Conservation (phyloP, 2,329 filamentous ascomycete species). For the Alternaria atra region DNA sequence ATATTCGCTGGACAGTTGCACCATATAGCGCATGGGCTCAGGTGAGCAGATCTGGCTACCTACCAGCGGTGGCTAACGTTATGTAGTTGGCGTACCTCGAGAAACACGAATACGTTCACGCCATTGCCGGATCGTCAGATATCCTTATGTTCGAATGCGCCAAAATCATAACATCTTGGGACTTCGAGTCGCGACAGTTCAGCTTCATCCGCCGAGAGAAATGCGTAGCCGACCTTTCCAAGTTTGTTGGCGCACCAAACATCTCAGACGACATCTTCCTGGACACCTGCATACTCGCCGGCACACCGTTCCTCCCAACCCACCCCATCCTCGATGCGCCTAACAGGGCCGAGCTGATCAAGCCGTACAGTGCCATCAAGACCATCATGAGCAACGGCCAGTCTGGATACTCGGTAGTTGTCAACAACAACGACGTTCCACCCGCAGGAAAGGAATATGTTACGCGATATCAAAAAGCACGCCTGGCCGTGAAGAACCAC, state of each 20-base stretch:
- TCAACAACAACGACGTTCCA: slow-evolving; percentile 81
- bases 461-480: slow-evolving; percentile 85
- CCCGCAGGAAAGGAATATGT: slow-evolving; percentile 78
- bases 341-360: slow-evolving; percentile 64
- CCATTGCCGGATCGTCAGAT: slow-evolving; percentile 84
- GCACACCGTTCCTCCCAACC: slow-evolving; percentile 79
- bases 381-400: slow-evolving; percentile 72
- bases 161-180: slow-evolving; percentile 73
- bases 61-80: background rate
- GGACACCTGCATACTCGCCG: slow-evolving; percentile 83
- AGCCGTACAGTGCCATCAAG: slow-evolving; percentile 79
- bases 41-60: slow-evolving; percentile 58
- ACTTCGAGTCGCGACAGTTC: slow-evolving; percentile 75
- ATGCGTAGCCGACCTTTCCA: slow-evolving; percentile 72
- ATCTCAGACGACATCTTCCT: slow-evolving; percentile 78
- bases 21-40: slow-evolving; percentile 89
- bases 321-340: slow-evolving; percentile 78
- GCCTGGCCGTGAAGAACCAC: slow-evolving; percentile 86
- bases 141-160: slow-evolving; percentile 85
- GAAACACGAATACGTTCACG: slow-evolving; percentile 69
- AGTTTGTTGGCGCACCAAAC: slow-evolving; percentile 50
- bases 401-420: slow-evolving; percentile 78
- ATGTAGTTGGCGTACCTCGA: slow-evolving; percentile 79
- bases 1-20: slow-evolving; percentile 79
- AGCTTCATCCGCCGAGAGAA: slow-evolving; percentile 70